These are phyloP conservation scores for Clarireedia hainanense DNA, from an alignment of 2,329 filamentous ascomycete genomes.

Conservation along the genomic window DNA sequence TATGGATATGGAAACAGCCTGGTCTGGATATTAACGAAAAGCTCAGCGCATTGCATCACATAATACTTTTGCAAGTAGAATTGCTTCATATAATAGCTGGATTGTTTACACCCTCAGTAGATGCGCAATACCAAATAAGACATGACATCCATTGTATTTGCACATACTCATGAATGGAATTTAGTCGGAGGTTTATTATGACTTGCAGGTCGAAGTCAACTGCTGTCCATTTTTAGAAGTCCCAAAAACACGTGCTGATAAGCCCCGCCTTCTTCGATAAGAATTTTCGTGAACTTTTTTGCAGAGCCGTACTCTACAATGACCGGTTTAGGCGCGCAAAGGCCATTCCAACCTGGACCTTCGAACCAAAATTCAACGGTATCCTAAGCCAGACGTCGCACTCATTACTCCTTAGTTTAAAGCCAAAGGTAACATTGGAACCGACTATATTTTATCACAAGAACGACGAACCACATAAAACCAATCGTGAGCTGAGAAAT, in stretches of 20 bases:
- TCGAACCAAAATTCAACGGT: too few relatives aligned
- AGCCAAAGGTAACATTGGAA: too few relatives aligned
- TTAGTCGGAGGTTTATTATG: neutral
- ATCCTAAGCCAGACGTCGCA: too few relatives aligned
- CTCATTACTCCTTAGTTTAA: too few relatives aligned
- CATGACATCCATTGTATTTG: neutral
- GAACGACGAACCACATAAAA: neutral
- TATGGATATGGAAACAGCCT: slow-evolving; percentile 1
- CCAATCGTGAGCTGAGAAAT: too few relatives aligned
- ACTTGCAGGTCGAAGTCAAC: neutral
- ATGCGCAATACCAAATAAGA: slow-evolving; percentile 1
- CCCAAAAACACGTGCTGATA: neutral
- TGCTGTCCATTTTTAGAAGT: neutral
- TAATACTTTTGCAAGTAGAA: neutral
- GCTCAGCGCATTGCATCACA: neutral
- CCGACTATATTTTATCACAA: neutral
- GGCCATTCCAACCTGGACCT: neutral
- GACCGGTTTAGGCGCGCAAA: neutral
- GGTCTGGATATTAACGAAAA: slow-evolving; percentile 6
- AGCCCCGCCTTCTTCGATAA: slow-evolving; percentile 4
- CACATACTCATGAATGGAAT: too few relatives aligned
- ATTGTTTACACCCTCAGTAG: neutral
- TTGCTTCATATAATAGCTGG: neutral
- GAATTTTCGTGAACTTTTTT: slow-evolving; percentile 2
- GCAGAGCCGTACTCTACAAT: neutral